Percentiles rank a stretch among this genome's conserved stretches.
phyloP scores from a whole-genome alignment of 371 early-diverging fungal species.

The Mucor saturninus region DNA sequence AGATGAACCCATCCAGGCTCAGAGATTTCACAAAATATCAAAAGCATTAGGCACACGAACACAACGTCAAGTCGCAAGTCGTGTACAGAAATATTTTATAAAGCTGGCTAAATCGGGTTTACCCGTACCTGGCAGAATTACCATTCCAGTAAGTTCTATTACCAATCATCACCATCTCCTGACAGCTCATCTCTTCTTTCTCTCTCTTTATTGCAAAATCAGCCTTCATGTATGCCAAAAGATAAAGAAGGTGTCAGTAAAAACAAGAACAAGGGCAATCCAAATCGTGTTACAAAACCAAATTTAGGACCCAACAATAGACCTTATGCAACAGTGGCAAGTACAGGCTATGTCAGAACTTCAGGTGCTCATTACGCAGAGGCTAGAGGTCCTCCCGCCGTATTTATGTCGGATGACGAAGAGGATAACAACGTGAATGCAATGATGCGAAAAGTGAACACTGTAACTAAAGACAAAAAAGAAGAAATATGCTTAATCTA shows the following conservation, averaged over 20 bases:
- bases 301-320: slow-evolving; percentile 1
- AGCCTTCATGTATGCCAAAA: slow-evolving; percentile 47
- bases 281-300: slow-evolving; percentile 22
- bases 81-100: slow-evolving; percentile 73
- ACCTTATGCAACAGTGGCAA: slow-evolving; percentile 18
- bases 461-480: neutral
- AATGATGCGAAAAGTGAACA: slow-evolving; percentile 51
- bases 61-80: slow-evolving; percentile 66
- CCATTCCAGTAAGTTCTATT: slow-evolving; percentile 42
- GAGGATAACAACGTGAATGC: slow-evolving; percentile 57
- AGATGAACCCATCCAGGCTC: slow-evolving; percentile 68
- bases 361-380: slow-evolving; percentile 65
- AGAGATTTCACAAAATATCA: slow-evolving; percentile 67
- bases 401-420: slow-evolving; percentile 68
- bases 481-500: too few relatives aligned
- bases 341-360: slow-evolving; percentile 53
- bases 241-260: slow-evolving; percentile 10
- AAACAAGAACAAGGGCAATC: neutral
- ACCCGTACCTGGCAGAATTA: slow-evolving; percentile 66
- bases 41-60: slow-evolving; percentile 65
- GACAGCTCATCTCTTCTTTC: neutral
- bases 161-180: too few relatives aligned
- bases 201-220: neutral
- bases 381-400: slow-evolving; percentile 56
- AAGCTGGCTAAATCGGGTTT: slow-evolving; percentile 67